Percentiles rank a stretch among this genome's conserved stretches.
Conservation (phyloP, 495 filamentous ascomycete species). For the Talaromyces thailandensis region DNA sequence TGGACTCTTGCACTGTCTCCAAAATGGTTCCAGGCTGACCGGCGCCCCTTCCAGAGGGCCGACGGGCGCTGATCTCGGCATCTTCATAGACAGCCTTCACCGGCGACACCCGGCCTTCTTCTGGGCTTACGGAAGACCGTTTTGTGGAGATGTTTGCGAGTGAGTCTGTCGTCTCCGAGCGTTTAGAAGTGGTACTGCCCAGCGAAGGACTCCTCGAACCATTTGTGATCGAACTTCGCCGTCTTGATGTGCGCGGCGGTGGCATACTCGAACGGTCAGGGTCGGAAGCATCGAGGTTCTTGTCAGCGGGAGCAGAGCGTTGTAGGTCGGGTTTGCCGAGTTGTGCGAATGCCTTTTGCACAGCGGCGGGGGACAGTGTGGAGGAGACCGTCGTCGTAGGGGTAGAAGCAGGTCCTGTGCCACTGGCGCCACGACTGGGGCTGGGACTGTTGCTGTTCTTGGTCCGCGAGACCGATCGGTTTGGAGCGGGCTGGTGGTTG, state of each 20-base stretch:
- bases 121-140: constrained; percentile 17
- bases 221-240: constrained; percentile 6
- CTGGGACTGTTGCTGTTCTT: constrained; percentile 64
- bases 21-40: constrained; percentile 61
- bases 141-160: constrained; percentile 37
- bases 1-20: constrained; percentile 90
- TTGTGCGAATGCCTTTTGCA: constrained; percentile 56
- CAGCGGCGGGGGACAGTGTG: constrained; percentile 47
- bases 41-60: constrained; percentile 45
- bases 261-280: constrained; percentile 56
- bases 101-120: constrained; percentile 18
- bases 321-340: constrained; percentile 49
- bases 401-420: constrained; percentile 3
- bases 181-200: constrained; percentile 15
- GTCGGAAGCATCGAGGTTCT: constrained; percentile 47
- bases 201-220: constrained; percentile 40
- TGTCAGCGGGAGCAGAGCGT: constrained; percentile 43
- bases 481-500: constrained; percentile 17
- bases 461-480: constrained; percentile 43
- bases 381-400: constrained; percentile 18
- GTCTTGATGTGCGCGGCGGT: constrained; percentile 6
- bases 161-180: constrained; percentile 27
- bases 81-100: constrained; percentile 16
- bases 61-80: constrained; percentile 22
- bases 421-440: constrained; percentile 48